Evolutionary conservation across 768 basidiomycete genomes (phyloP), one percentile per base, ranked within the genome.

Genomic region (Tulasnella sp.): DNA sequence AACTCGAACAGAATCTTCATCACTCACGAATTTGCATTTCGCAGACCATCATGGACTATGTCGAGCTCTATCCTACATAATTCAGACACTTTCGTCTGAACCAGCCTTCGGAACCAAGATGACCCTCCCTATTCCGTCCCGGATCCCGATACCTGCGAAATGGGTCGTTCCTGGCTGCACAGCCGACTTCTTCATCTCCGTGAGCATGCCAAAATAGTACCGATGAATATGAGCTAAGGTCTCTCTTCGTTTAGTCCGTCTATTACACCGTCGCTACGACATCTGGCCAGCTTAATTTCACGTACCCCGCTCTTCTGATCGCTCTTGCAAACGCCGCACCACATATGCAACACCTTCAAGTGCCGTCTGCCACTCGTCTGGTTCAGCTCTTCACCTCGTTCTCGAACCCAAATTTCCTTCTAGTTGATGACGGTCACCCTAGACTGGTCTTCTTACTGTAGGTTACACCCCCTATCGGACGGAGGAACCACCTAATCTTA

Each of bases 341-440:
- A 0, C 89, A 92, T 79, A 86, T 97, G 76, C 89, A 88, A 79
- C 86, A 90, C 75, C 83, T 97, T 26, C 88, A 89, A 44, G 86
- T 94, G 64, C 87, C 89, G 37, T 88, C 94, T 14, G 90, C 94
- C 3, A 90, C 91, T 5, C 86, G 92, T 19, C 84, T 99, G 7
- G 79, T 95, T 40, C 94, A 97, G 79, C 85, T 98, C 6, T 94
- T 97, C 81, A 89, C 86, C 35, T 93, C 96, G 0, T 96, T 99
- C 78, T 89, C 94, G 5, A 92, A 90, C 73, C 92, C 97, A 0
- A 81, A 88, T 2, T 98, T 98, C 80, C 81, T 98, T 39, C 81
- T 99, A 22, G 89, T 92, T 2, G 97, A 98, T 75, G 97, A 98
- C 80, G 94, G 95, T 7, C 94, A 98, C 78, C 97, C 97, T 1